Percentiles rank a stretch among this genome's conserved stretches.
Conservation (phyloP, 1,139 yeast species). For the Suhomyces taliae region DNA sequence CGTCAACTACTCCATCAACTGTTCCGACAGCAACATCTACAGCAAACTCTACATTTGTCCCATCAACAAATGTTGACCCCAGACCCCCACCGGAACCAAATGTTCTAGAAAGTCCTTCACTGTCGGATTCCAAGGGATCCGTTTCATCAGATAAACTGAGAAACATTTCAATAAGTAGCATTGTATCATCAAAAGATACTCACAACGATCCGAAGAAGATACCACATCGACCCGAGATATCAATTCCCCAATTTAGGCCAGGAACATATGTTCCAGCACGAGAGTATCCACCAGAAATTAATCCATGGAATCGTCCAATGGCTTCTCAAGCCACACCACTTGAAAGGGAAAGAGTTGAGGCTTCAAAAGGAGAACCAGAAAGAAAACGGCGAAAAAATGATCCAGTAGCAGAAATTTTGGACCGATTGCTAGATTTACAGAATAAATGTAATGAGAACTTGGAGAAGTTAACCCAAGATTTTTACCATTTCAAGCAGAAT, state of each 20-base stretch:
- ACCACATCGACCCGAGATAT: not conserved
- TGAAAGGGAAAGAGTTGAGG: no score
- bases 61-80: no score
- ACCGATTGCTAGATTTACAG: slow-evolving; percentile 10
- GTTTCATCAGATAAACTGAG: not conserved
- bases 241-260: not conserved
- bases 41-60: not conserved
- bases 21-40: not conserved
- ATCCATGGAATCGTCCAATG: no score
- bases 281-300: not conserved
- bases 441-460: slow-evolving; percentile 8
- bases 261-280: not conserved
- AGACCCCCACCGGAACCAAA: not conserved
- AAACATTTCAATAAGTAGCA: slow-evolving; percentile 1
- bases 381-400: no score
- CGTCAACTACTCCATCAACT: not conserved
- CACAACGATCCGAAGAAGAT: not conserved
- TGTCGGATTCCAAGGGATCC: not conserved
- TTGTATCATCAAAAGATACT: not conserved
- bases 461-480: slow-evolving; percentile 9
- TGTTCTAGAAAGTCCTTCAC: not conserved
- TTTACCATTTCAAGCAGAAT: slow-evolving; percentile 10
- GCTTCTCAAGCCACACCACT: no score
- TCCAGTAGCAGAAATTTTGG: slow-evolving; percentile 1
- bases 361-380: no score